Percentiles rank a stretch among this genome's conserved stretches.
Conservation (phyloP, 2,329 filamentous ascomycete genomes). For the Colletotrichum simmondsii region DNA sequence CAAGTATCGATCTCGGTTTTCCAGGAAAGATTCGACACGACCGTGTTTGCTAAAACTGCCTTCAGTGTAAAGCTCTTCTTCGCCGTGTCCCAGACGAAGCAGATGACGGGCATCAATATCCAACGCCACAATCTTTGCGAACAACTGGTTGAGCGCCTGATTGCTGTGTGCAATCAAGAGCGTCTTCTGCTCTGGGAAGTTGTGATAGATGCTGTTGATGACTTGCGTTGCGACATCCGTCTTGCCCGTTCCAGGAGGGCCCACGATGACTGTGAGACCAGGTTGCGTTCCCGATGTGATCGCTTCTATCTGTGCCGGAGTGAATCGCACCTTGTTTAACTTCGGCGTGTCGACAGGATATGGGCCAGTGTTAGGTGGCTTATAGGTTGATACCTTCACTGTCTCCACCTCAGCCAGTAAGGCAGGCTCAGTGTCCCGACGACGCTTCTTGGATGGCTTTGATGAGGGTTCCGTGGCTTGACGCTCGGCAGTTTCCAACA, state of each 20-base stretch:
- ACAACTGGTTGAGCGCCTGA: slow-evolving; percentile 95
- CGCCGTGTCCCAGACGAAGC: slow-evolving; percentile 90
- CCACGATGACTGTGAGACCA: slow-evolving; percentile 92
- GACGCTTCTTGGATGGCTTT: slow-evolving; percentile 85
- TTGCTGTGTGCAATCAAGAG: slow-evolving; percentile 96
- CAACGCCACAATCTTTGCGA: slow-evolving; percentile 95
- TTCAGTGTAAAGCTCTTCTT: slow-evolving; percentile 90
- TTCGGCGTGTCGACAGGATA: slow-evolving; percentile 88
- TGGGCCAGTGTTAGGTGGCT: slow-evolving; percentile 86
- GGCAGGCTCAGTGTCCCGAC: slow-evolving; percentile 78
- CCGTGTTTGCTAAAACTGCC: slow-evolving; percentile 93
- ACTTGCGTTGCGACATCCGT: slow-evolving; percentile 99
- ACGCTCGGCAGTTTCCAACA: slow-evolving; percentile 75
- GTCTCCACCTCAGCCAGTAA: slow-evolving; percentile 72
- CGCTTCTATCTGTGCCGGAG: slow-evolving; percentile 89
- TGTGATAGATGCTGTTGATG: slow-evolving; percentile 99
- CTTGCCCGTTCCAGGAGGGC: slow-evolving; percentile 96
- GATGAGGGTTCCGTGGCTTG: slow-evolving; percentile 59
- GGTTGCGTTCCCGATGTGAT: slow-evolving; percentile 95
- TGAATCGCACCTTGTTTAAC: slow-evolving; percentile 87
- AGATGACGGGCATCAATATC: slow-evolving; percentile 97
- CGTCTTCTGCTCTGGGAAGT: slow-evolving; percentile 93
- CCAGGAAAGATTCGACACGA: slow-evolving; percentile 92
- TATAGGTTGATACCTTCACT: slow-evolving; percentile 89
- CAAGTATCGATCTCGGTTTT: slow-evolving; percentile 83